Base-by-base conservation (phyloP, 352 stramenopile genomes). In the Phytophthora kernoviae region DNA sequence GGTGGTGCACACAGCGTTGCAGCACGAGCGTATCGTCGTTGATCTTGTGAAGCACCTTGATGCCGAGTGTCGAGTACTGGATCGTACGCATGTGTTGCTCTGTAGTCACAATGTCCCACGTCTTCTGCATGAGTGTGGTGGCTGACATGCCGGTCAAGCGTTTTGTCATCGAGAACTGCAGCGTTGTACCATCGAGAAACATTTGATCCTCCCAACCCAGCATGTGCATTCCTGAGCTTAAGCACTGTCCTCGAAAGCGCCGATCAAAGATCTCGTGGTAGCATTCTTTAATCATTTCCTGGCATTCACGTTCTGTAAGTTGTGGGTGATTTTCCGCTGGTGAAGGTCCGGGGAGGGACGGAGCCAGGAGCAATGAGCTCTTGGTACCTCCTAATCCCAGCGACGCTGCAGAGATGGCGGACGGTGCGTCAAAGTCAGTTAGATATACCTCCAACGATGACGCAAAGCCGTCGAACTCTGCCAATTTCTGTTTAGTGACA, bases 81-180 rank as follows among this genome's bases (percentile, higher is more conserved):
- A 83, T 78, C 46, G 73, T 83, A 46, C 69, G 68, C 73, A 77
- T 83, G 39, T 83, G 73, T 41, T 80, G 53, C 32, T 73, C 68
- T 7, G 64, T 79, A n/a, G 73, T 83, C 27, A 80, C 70, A 22
- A 83, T 83, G 24, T 75, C 68, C 73, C 73, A 83, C 40, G 73
- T 80, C 45, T 70, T 75, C 22, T 70, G 50, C 73, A 83, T 80
- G 39, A 83, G 68, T 39, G 60, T 58, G 33, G 71, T 69, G 18
- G 44, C 45, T 15, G 60, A 73, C 50, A 73, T 62, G 17, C 60
- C 57, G n/a, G 20, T 47, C 11, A 83, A 41, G 18, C 45, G 49
- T 37, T 83, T 83, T 0, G 63, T 60, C 52, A 83, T 66, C 39
- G 70, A 63, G 42, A 80, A 83, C 58, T 77, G 73, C 49, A 83